A percentile compares a stretch with the other conserved stretches of the same genome.
Conservation (phyloP, 2,329 filamentous ascomycete genomes). For the Neonectria coccinea region DNA sequence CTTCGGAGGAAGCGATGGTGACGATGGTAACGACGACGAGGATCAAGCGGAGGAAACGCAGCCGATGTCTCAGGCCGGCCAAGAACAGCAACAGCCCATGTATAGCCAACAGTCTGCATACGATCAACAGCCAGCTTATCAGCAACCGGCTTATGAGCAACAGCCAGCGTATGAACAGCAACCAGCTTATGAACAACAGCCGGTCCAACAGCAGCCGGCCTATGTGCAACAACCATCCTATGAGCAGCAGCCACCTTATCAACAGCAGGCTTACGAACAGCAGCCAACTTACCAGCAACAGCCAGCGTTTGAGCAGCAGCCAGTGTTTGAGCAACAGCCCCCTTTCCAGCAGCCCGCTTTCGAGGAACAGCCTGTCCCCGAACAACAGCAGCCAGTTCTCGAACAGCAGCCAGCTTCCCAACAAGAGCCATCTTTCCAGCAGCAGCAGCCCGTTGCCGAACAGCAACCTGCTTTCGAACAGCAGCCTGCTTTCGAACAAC, state of each 20-base stretch:
- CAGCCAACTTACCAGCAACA: slow-evolving; percentile 32
- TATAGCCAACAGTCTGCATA: background rate
- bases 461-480: slow-evolving; percentile 9
- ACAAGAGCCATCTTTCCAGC: slow-evolving; percentile 3
- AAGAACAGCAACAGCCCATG: slow-evolving; percentile 27
- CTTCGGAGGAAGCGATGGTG: slow-evolving; percentile 24
- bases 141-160: slow-evolving; percentile 27
- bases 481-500: background rate
- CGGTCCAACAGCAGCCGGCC: background rate
- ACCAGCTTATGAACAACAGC: background rate
- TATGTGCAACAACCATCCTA: slow-evolving; percentile 30
- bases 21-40: slow-evolving; percentile 18
- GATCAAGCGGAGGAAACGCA: slow-evolving; percentile 4
- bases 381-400: slow-evolving; percentile 1
- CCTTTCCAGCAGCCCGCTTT: background rate
- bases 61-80: background rate
- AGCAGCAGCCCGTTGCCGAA: background rate
- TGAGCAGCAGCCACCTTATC: background rate
- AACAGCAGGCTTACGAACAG: slow-evolving; percentile 16
- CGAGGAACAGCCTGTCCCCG: background rate
- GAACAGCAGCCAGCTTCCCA: background rate
- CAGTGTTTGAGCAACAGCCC: slow-evolving; percentile 17
- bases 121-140: background rate
- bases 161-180: slow-evolving; percentile 9
- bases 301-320: background rate